These are phyloP conservation scores for Arthrobotrys megalospora DNA, from an alignment of 2,329 filamentous ascomycete genomes.

Conservation along the genomic window DNA sequence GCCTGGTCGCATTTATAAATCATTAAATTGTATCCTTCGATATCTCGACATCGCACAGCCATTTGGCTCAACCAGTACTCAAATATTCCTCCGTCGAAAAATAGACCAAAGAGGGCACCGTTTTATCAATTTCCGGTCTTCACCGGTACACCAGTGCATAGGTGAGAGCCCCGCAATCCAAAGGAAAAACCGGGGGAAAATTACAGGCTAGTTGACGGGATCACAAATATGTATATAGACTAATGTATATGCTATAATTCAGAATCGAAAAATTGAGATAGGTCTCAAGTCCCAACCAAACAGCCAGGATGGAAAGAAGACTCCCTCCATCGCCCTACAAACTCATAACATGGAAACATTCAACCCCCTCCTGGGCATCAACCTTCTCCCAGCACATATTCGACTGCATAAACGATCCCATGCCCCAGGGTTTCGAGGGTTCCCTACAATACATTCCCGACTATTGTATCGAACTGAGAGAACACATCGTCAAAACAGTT, in stretches of 20 bases:
- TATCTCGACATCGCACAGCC: too few species aligned
- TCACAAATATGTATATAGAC: neutral
- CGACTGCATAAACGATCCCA: constrained; percentile 18
- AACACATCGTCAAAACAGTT: constrained; percentile 10
- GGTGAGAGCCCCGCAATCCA: too few species aligned
- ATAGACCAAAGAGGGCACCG: too few species aligned
- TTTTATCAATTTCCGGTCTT: too few species aligned
- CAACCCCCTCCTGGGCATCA: constrained; percentile 5
- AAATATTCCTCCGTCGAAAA: too few species aligned
- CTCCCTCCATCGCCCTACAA: constrained; percentile 18
- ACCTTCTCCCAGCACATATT: constrained; percentile 4
- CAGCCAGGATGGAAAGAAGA: constrained; percentile 6
- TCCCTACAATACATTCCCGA: constrained; percentile 9
- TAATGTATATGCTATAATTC: neutral
- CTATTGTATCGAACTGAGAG: neutral
- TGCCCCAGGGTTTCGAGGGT: neutral
- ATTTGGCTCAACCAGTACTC: too few species aligned
- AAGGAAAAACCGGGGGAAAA: too few species aligned
- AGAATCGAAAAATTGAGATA: neutral
- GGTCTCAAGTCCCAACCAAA: too few species aligned
- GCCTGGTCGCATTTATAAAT: too few species aligned
- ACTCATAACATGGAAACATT: constrained; percentile 17
- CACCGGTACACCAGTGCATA: too few species aligned
- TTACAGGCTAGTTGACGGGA: too few species aligned
- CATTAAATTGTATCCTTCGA: too few species aligned